Evolutionary conservation across 2,329 filamentous ascomycete genomes (phyloP), one percentile per base, ranked within the genome.

Genomic region (Westerdykella ornata): DNA sequence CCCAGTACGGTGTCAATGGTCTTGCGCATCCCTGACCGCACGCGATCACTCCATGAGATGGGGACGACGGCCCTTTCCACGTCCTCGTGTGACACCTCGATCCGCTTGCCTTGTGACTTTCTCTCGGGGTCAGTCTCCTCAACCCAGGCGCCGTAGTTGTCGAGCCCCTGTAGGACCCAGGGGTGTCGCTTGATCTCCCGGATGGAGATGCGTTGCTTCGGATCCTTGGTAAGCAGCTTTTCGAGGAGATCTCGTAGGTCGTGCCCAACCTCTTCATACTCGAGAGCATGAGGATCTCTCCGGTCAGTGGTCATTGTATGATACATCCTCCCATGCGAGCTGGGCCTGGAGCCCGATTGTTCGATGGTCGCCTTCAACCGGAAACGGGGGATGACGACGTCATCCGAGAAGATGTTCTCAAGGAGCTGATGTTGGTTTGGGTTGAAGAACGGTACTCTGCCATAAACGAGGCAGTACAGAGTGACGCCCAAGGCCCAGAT

Each of bases 401-500:
- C 86, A 48, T 92, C 85, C 39, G 86, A 92, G 13, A 88, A 89
- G 52, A 98, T 96, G 49, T 85, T 85, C 50, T 82, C 80, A 71
- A 96, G 96, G 71, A 98, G 84, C 46, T 86, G 85, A 63, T 85
- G 96, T 56, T 94, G 88, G 54, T 94, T 89, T 59, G 92, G 84
- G 37, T 88, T 88, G 53, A 94, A 77, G 60, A 97, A 98, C 0
- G 92, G 92, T 31, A 96, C 86, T 39, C 92, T 86, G 12, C 88
- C 92, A 62, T 85, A 98, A 41, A 98, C 81, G 63, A 98, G 81
- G 59, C 90, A 95, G 68, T 96, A 98, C 2, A 98, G 77, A 0
- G 92, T 98, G 15, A 98, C 88, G 16, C 92, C 92, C 16, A 98
- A 74, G 9, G 92, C 95, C 92, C 92, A 98, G 13, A 98, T 83